A percentile compares a stretch with the other conserved stretches of the same genome.
phyloP scores from a whole-genome alignment of 495 filamentous ascomycete species.

The Penicillium crystallinum region DNA sequence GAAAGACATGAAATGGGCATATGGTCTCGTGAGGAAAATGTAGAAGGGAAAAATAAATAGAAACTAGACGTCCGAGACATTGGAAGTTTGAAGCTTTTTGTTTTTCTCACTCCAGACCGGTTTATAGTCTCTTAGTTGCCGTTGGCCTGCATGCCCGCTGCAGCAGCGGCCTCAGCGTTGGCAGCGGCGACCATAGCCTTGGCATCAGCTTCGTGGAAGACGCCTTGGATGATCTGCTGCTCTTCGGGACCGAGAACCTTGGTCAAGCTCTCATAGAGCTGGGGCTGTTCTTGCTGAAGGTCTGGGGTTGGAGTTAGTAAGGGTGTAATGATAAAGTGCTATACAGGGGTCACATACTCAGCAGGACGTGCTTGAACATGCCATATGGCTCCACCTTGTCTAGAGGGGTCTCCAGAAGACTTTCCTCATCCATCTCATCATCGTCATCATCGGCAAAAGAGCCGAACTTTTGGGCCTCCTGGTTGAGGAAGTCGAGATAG shows the following conservation, averaged over 20 bases:
- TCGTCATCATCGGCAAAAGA: conserved; percentile 68
- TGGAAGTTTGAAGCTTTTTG: conserved; percentile 1
- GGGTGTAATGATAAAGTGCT: not conserved
- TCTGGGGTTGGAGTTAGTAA: conserved; percentile 45
- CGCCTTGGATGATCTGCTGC: conserved; percentile 71
- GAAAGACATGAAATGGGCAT: conserved; percentile 33
- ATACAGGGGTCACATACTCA: conserved; percentile 62
- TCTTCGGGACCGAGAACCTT: conserved; percentile 75
- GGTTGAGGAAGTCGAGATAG: conserved; percentile 92
- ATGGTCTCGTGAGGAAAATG: conserved; percentile 31
- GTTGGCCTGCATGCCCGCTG: conserved; percentile 33
- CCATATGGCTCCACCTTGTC: conserved; percentile 93
- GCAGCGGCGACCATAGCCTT: conserved; percentile 42
- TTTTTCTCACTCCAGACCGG: conserved; percentile 2
- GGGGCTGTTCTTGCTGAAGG: conserved; percentile 84
- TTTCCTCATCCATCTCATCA: conserved; percentile 87
- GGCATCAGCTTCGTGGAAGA: conserved; percentile 73
- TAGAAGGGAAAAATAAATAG: not conserved
- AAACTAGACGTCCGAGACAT: conserved; percentile 5
- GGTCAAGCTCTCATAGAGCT: conserved; percentile 77
- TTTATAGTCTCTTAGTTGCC: conserved; percentile 30
- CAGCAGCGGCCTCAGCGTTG: conserved; percentile 35
- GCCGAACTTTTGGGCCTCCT: conserved; percentile 84
- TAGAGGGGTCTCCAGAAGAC: conserved; percentile 84
- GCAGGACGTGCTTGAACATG: conserved; percentile 71